phyloP scores from a whole-genome alignment of 768 basidiomycete species.

The Suillus variegatus region DNA sequence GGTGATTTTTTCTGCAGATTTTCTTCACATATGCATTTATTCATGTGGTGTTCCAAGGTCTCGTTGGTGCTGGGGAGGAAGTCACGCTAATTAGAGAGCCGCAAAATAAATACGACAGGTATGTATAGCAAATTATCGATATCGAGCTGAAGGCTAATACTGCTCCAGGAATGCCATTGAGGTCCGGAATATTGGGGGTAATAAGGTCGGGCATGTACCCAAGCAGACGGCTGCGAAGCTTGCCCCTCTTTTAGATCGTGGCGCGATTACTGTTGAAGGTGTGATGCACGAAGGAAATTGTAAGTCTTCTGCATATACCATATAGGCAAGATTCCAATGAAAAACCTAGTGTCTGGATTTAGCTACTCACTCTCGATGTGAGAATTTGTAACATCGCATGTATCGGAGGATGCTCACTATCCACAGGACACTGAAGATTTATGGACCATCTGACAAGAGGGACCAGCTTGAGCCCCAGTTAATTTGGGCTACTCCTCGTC shows the following conservation, averaged over 20 bases:
- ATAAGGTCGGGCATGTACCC: conserved; percentile 83
- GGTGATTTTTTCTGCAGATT: conserved; percentile 37
- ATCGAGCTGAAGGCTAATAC: not conserved
- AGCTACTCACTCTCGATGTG: conserved; percentile 66
- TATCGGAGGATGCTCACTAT: not conserved
- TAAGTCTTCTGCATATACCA: conserved; percentile 26
- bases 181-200: conserved; percentile 73
- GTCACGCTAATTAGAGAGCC: conserved; percentile 71
- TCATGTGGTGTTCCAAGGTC: conserved; percentile 43
- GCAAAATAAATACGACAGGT: conserved; percentile 68
- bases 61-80: conserved; percentile 81
- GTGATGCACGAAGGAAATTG: conserved; percentile 65
- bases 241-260: conserved; percentile 70
- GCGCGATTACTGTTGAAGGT: conserved; percentile 71
- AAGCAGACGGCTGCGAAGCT: conserved; percentile 57
- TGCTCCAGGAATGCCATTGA: conserved; percentile 69
- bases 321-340: conserved; percentile 2
- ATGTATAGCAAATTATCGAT: conserved; percentile 8
- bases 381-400: conserved; percentile 16
- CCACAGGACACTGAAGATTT: conserved; percentile 67
- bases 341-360: conserved; percentile 40
- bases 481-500: conserved; percentile 73
- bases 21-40: not conserved
- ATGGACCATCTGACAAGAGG: conserved; percentile 63
- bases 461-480: conserved; percentile 63